Evolutionary conservation across 352 stramenopile species (phyloP), one percentile per base, ranked within the genome.

Genomic region (Elongisporangium senticosum): DNA sequence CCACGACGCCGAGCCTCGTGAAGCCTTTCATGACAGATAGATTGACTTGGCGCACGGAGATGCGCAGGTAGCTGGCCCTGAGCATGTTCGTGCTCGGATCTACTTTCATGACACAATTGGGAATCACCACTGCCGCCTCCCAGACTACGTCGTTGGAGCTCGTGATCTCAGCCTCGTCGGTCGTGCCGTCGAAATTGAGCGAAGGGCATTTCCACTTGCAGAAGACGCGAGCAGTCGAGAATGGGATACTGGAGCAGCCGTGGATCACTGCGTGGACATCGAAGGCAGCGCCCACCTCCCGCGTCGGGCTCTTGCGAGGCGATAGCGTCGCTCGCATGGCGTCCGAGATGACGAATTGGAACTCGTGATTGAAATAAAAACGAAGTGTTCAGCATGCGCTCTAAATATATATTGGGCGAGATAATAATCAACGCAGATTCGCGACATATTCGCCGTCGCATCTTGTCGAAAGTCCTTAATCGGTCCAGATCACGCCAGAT

Each of bases 171-270:
- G 48, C 55, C 4, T 53, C 55, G 22, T 68, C 62, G n/a, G 63
- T 68, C 15, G 55, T 15, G 14, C 43, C 58, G 40, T 26, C 24
- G 4, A 58, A 60, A 22, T n/a, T 61, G 15, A 24, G 40, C 11
- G 59, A 52, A 6, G 53, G 22, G 17, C 75, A 49, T 52, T 73
- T 77, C 65, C 62, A 76, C 48, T 74, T 77, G 56, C 67, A 77
- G 55, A 69, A 72, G 26, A 77, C 62, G n/a, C 67, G 58, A 14
- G 63, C 55, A 40, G 65, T 57, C 8, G 63, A 62, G 21, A 71
- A 53, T 0, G 71, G 66, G 19, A 79, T 67, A 56, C 75, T 77
- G 50, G 60, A 70, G 57, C 71, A 79, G 19, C 58, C 68, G 49
- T 77, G 65, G 5, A 77, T 65, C 7, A 66, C 23, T 19, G 62